Conservation (phyloP, 441 rosid species). For the Populus hybrid region DNA sequence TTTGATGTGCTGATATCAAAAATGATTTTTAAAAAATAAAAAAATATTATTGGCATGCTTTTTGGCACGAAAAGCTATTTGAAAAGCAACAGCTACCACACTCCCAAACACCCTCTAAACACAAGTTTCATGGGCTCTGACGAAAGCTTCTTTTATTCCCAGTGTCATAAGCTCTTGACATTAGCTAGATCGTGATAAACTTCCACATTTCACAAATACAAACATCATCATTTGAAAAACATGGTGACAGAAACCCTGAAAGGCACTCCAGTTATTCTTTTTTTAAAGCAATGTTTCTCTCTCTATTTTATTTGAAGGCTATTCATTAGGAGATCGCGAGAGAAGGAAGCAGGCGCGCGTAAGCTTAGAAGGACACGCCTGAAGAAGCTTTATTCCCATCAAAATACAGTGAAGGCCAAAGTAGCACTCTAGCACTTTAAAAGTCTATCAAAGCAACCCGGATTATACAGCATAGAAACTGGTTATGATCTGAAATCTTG, state of each 20-base stretch:
- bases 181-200: background rate
- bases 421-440: background rate
- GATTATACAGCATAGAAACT: background rate
- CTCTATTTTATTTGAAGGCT: background rate
- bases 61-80: too few species aligned
- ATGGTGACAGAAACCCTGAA: background rate
- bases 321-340: background rate
- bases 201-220: background rate
- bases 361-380: background rate
- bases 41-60: too few species aligned
- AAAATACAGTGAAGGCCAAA: background rate
- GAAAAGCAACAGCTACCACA: too few species aligned
- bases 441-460: background rate
- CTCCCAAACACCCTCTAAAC: too few species aligned
- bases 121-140: too few species aligned
- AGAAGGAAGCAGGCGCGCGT: background rate
- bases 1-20: too few species aligned
- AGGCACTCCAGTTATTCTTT: background rate
- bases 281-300: background rate
- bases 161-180: background rate
- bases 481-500: background rate
- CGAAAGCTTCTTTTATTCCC: background rate
- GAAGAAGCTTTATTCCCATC: background rate
- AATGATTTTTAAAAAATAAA: too few species aligned
- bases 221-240: background rate